Base-by-base conservation (phyloP, 164 flowering plant species). In the Chimonanthus salicifolius region DNA sequence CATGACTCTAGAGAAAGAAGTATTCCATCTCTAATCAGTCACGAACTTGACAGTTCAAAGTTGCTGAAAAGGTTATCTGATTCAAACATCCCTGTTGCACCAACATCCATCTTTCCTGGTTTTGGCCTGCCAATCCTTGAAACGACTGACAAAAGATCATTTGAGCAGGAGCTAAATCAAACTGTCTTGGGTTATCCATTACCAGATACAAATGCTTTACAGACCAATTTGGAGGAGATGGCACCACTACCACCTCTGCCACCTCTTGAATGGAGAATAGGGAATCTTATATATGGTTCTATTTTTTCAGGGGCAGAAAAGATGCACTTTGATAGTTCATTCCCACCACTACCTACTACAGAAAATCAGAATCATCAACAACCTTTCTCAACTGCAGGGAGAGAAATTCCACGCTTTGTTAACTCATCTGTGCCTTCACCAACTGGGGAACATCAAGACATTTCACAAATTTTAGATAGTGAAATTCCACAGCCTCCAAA, bases 181-280 rank as follows among this genome's bases (percentile, higher is more conserved):
- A 72, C 74, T 3, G 58, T 47, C 8, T n/a, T 54, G 45, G 76
- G 44, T 70, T 13, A 70, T 49, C 49, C 72, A 68, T 47, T 69
- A 33, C 54, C 54, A 11, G 70, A 71, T 63, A 51, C 45, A 70
- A 71, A 71, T 66, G 58, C 58, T 72, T 47, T 62, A 71, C 77
- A 75, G 63, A 76, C 69, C 63, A 78, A 64, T 63, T 49, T 74
- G 67, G 87, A 76, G 68, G 90, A 86, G 72, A 77, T 85, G 82
- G 97, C 99, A 58, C 91, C 94, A 49, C 79, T 95, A 81, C 97
- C 98, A 60, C 98, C 98, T 46, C 88, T 91, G 71, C 97, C 99
- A 72, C 99, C 98, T 44, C 77, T 89, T 78, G 92, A 90, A 62
- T 93, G 99, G 99, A 90, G 89, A 79, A 69, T 85, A 15, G 92